Conservation (phyloP, 2,329 filamentous ascomycete species). For the Rhynchosporium agropyri region DNA sequence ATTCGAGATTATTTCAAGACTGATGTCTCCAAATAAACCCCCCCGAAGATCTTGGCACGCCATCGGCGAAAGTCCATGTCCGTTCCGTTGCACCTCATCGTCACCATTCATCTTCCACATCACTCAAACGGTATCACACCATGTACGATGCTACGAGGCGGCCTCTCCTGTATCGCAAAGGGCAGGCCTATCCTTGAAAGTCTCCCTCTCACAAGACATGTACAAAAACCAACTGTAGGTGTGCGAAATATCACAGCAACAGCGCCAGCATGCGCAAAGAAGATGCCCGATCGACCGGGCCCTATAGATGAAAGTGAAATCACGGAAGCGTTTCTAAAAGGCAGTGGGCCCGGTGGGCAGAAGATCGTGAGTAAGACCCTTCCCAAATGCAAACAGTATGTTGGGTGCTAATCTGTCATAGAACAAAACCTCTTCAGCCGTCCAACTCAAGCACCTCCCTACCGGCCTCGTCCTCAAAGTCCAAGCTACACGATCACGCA, state of each 20-base stretch:
- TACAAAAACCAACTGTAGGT: neutral
- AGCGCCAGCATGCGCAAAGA: conserved; percentile 48
- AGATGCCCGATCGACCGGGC: conserved; percentile 73
- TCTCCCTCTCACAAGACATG: neutral
- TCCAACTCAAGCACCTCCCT: conserved; percentile 87
- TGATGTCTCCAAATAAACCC: conserved; percentile 11
- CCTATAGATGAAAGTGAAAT: conserved; percentile 78
- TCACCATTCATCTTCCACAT: neutral
- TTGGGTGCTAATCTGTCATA: conserved; percentile 37
- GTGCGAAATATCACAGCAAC: conserved; percentile 29
- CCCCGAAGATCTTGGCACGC: conserved; percentile 6
- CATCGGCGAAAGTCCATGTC: conserved; percentile 13
- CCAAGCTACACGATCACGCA: conserved; percentile 84
- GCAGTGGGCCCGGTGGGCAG: conserved; percentile 89
- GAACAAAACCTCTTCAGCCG: conserved; percentile 97
- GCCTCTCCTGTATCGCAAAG: conserved; percentile 24
- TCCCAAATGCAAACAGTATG: neutral
- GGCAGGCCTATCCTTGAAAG: conserved; percentile 23
- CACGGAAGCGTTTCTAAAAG: conserved; percentile 84
- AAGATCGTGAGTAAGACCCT: conserved; percentile 70
- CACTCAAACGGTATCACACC: conserved; percentile 18
- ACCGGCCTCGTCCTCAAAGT: conserved; percentile 93
- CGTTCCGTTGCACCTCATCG: neutral
- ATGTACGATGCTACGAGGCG: conserved; percentile 38
- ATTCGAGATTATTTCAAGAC: neutral